Evolutionary conservation across 2,329 filamentous ascomycete genomes (phyloP), one percentile per base, ranked within the genome.

Genomic region (Penicillium sp.): DNA sequence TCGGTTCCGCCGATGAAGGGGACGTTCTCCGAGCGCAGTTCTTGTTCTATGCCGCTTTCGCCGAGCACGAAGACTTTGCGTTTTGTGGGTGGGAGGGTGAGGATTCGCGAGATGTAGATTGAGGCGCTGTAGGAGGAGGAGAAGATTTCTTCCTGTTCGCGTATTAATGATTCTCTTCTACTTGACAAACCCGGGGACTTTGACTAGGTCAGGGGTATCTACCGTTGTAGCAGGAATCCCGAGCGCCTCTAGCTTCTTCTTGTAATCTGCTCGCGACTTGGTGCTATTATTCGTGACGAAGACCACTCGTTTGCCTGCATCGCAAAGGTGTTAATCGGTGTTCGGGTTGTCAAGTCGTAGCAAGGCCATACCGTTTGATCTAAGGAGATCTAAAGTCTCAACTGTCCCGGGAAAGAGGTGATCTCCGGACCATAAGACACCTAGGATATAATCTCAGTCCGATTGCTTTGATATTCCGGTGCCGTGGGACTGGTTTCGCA

Each of bases 271-370:
- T 60, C 95, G 90, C 11, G 94, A 97, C 77, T 99, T 99, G 61
- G 95, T 98, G 73, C 93, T 97, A 82, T 99, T 99, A 82, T 99
- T 99, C 46, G 95, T 99, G 56, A 99, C 95, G 75, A 99, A 99
- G 58, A 99, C 89, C 38, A 95, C 86, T 75, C 90, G 90, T 79
- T 99, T 99, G 74, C 92, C 93, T 95, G 30, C 7, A 19, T 4
- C 19, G 65, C 17, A 35, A 29, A 17, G 9, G n/a, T 23, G 31
- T 44, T 19, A 44, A 21, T 55, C 15, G n/a, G 23, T 29, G 17
- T 50, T 29, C 21, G 35, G 29, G 17, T 31, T 11, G 8, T 17
- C 21, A 31, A n/a, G 19, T 4, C 3, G 47, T 30, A 51, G 21
- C 31, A 30, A n/a, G 23, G 38, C 19, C 60, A 55, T 72, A 93